Base-by-base conservation (phyloP, 768 basidiomycete genomes). In the Tulasnella sp. region DNA sequence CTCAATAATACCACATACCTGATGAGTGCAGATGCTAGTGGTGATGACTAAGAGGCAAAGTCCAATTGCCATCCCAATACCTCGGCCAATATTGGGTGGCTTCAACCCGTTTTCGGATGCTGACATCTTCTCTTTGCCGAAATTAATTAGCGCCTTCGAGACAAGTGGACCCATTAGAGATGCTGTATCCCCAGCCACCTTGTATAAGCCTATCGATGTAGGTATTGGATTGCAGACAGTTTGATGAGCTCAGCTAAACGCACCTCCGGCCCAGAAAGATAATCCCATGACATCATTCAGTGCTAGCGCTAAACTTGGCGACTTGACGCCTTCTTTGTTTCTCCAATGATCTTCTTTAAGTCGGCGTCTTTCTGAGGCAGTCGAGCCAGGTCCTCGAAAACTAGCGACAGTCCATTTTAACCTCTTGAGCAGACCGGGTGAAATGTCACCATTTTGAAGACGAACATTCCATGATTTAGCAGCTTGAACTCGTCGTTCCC, bases 131-230 rank as follows among this genome's bases (percentile, higher is more conserved):
- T 67, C 65, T 58, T 78, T 72, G 4, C 72, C 70, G 55, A 78
- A 81, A 56, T 73, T 72, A 59, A 82, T 81, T 60, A 82, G 73
- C 3, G 71, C 65, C 66, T 75, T 77, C 39, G 79, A 72, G 16
- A 82, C 55, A 20, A 83, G 60, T 1, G 81, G 79, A 3, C 74
- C 73, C 72, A 80, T 78, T 29, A 80, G 66, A 60, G 77, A 75
- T 0, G 75, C 58, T 0, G 73, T 75, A 60, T 83, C 81, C 10
- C 75, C 78, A 25, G 78, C 57, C 32, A 74, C 74, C 68, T 81
- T 81, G 66, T 75, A 73, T 28, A 66, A 25, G 50, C 48, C 42
- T 44, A 32, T 16, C n/a, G 15, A 34, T 15, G 1, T 9, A 22
- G 29, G 54, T 19, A 33, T 9, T 10, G 27, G 37, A 10, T 8